A percentile compares a stretch with the other conserved stretches of the same genome.
These are phyloP conservation scores for Boletus vermiculosoides DNA, from an alignment of 768 basidiomycete species.

Conservation along the genomic window DNA sequence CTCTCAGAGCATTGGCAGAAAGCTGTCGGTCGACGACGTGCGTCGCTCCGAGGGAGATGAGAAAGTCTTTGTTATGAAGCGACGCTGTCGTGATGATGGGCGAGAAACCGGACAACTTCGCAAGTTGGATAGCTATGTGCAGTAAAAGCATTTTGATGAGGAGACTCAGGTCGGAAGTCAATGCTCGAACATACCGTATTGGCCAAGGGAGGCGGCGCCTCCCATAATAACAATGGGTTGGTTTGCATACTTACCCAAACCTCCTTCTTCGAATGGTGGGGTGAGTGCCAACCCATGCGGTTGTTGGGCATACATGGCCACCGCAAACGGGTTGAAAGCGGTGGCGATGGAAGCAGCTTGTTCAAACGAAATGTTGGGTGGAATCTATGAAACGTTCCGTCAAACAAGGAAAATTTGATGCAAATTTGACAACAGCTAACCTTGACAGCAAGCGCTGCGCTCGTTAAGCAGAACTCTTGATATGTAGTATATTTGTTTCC, in stretches of 20 bases:
- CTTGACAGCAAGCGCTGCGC: slow-evolving; percentile 19
- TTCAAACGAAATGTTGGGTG: slow-evolving; percentile 34
- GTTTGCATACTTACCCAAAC: slow-evolving; percentile 30
- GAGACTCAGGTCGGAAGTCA: too few species aligned
- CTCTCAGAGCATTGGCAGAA: slow-evolving; percentile 3
- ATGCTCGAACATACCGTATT: slow-evolving; percentile 27
- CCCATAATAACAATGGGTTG: slow-evolving; percentile 37
- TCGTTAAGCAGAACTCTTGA: slow-evolving; percentile 25
- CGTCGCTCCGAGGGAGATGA: slow-evolving; percentile 38
- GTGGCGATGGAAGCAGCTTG: slow-evolving; percentile 37
- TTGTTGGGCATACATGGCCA: slow-evolving; percentile 30
- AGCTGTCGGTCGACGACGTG: slow-evolving; percentile 35
- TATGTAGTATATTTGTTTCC: slow-evolving; percentile 11
- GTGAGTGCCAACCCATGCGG: slow-evolving; percentile 28
- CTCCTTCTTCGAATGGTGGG: slow-evolving; percentile 32
- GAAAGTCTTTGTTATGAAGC: slow-evolving; percentile 26
- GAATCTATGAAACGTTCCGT: slow-evolving; percentile 24
- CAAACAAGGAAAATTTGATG: neutral
- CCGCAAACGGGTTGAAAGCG: slow-evolving; percentile 33
- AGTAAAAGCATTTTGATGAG: neutral
- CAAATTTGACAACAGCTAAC: neutral
- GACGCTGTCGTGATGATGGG: slow-evolving; percentile 42
- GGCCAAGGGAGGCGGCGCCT: slow-evolving; percentile 39
- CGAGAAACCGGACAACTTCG: slow-evolving; percentile 33
- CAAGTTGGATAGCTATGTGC: slow-evolving; percentile 32